Conservation (phyloP, 2,329 filamentous ascomycete species). For the Stemphylium beticola region DNA sequence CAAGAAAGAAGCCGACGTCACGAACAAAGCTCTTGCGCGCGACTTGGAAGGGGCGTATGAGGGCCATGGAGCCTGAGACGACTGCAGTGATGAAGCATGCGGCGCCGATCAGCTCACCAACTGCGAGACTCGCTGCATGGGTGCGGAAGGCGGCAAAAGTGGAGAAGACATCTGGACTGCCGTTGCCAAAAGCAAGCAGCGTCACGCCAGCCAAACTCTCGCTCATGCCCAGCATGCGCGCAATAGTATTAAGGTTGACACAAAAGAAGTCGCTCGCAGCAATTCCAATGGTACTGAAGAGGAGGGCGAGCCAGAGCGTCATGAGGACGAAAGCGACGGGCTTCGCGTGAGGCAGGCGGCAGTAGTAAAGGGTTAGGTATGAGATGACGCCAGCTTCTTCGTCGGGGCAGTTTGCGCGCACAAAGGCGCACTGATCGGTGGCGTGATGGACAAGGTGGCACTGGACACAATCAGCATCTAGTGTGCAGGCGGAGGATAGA, state of each 20-base stretch:
- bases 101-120: slow-evolving; percentile 93
- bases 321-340: slow-evolving; percentile 81
- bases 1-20: slow-evolving; percentile 90
- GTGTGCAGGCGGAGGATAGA: background rate
- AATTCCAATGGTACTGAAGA: slow-evolving; percentile 97
- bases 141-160: slow-evolving; percentile 98
- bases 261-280: slow-evolving; percentile 99
- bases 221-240: slow-evolving; percentile 86
- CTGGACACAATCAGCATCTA: slow-evolving; percentile 45
- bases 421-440: slow-evolving; percentile 82
- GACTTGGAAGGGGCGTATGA: slow-evolving; percentile 94
- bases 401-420: slow-evolving; percentile 80
- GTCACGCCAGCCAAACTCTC: slow-evolving; percentile 97
- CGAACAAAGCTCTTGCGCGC: slow-evolving; percentile 87
- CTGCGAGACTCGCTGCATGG: slow-evolving; percentile 93
- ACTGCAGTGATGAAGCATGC: slow-evolving; percentile 96
- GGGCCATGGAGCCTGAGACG: slow-evolving; percentile 94
- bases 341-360: slow-evolving; percentile 70
- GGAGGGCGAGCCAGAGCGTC: slow-evolving; percentile 80
- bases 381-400: slow-evolving; percentile 89
- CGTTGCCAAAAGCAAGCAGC: slow-evolving; percentile 95
- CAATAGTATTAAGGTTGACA: slow-evolving; percentile 92
- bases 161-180: slow-evolving; percentile 96
- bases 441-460: slow-evolving; percentile 82
- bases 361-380: slow-evolving; percentile 93